Evolutionary conservation across 2,329 filamentous ascomycete genomes (phyloP).

Genomic region (Dactylellina cionopaga): DNA sequence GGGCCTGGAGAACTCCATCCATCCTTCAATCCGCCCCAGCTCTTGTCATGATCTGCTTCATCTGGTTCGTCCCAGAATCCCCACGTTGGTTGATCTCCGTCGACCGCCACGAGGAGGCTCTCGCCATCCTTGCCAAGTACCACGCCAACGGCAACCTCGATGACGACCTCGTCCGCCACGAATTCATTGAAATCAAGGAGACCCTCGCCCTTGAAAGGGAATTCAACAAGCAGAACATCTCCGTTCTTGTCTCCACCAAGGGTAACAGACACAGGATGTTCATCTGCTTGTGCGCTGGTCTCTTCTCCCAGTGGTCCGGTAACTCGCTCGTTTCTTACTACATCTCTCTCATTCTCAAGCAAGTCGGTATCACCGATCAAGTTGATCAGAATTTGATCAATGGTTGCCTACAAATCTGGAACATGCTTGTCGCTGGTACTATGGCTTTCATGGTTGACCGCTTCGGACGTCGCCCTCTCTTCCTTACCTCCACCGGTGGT

Average conservation of each 20-base stretch:
- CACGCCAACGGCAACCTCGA: conserved; percentile 61
- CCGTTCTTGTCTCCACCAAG: conserved; percentile 64
- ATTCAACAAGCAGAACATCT: conserved; percentile 63
- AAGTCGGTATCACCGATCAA: conserved; percentile 52
- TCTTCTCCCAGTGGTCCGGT: conserved; percentile 70
- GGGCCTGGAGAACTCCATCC: conserved; percentile 67
- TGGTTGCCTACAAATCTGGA: conserved; percentile 59
- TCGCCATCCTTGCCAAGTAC: conserved; percentile 59
- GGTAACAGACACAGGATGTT: conserved; percentile 68
- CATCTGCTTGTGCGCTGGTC: conserved; percentile 67
- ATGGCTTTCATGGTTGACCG: conserved; percentile 58
- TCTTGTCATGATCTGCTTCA: conserved; percentile 61
- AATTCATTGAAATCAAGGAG: conserved; percentile 63
- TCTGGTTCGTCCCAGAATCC: conserved; percentile 61
- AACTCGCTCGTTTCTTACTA: conserved; percentile 65
- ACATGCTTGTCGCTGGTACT: conserved; percentile 55
- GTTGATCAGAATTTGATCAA: conserved; percentile 62
- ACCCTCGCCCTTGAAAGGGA: conserved; percentile 64
- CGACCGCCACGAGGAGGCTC: conserved; percentile 59
- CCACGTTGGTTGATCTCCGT: conserved; percentile 61
- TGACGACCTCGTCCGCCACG: conserved; percentile 61
- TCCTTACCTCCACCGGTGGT: conserved; percentile 60
- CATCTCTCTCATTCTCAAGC: conserved; percentile 59
- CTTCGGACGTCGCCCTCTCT: conserved; percentile 60
- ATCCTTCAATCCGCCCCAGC: conserved; percentile 66